phyloP scores from a whole-genome alignment of 371 early-diverging fungal species.

The Mortierella sp. region DNA sequence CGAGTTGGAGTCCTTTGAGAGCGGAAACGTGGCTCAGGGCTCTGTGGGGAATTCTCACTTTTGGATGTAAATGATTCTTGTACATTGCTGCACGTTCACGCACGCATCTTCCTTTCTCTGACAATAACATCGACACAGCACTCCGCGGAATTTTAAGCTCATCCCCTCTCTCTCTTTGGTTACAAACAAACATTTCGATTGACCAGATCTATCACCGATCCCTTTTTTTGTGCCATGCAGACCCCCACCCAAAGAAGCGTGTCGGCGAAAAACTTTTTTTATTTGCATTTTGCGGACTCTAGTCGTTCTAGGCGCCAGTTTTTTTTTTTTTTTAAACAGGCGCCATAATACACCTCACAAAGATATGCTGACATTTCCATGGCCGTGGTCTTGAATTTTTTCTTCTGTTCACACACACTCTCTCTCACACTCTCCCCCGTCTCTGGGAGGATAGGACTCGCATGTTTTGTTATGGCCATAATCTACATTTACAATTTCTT shows the following conservation, averaged over 20 bases:
- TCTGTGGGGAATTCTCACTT: slow-evolving; percentile 19
- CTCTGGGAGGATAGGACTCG: slow-evolving; percentile 1
- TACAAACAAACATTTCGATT: neutral
- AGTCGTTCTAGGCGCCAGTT: slow-evolving; percentile 14
- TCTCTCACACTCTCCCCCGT: no score
- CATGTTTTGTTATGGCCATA: slow-evolving; percentile 13
- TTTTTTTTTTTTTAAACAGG: neutral
- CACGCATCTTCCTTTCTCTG: no score
- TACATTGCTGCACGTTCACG: no score
- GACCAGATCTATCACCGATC: neutral
- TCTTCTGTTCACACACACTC: no score
- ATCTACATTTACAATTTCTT: slow-evolving; percentile 11
- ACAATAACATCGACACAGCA: neutral
- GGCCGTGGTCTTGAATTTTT: no score
- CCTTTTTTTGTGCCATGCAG: neutral
- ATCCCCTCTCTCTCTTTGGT: neutral
- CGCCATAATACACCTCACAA: no score
- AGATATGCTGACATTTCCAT: neutral
- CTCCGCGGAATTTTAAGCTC: neutral
- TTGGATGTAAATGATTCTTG: slow-evolving; percentile 19
- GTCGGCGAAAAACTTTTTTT: slow-evolving; percentile 20
- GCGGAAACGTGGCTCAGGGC: neutral
- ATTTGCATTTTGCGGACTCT: slow-evolving; percentile 4
- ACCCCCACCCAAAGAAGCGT: slow-evolving; percentile 15
- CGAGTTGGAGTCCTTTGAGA: no score